A percentile compares a stretch with the other conserved stretches of the same genome.
These are phyloP conservation scores for Phellopilus nigrolimitatus DNA, from an alignment of 1,284 basidiomycete genomes.

Conservation along the genomic window DNA sequence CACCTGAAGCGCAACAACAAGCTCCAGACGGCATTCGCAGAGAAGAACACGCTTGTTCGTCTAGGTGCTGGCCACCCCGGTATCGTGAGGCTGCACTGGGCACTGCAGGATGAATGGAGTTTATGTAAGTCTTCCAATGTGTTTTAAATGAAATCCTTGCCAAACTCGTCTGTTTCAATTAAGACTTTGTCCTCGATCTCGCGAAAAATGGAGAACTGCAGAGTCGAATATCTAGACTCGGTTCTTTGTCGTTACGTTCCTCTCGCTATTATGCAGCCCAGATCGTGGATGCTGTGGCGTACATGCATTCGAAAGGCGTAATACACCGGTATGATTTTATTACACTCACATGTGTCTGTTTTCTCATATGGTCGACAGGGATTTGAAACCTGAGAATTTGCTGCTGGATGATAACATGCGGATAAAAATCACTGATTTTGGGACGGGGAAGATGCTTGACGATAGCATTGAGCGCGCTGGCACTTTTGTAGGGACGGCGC, in stretches of 20 bases:
- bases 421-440: conserved; percentile 96
- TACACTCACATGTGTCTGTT: conserved; percentile 4
- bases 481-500: conserved; percentile 95
- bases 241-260: conserved; percentile 75
- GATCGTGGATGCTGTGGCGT: conserved; percentile 81
- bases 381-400: conserved; percentile 92
- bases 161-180: neutral
- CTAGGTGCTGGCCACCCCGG: conserved; percentile 74
- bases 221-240: conserved; percentile 69
- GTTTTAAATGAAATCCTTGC: conserved; percentile 19
- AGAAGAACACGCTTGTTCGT: conserved; percentile 54
- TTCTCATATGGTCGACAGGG: conserved; percentile 37
- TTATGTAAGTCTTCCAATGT: conserved; percentile 56
- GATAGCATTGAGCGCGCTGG: conserved; percentile 53
- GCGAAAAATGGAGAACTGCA: conserved; percentile 90
- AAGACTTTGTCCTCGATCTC: conserved; percentile 89
- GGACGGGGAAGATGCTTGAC: conserved; percentile 86
- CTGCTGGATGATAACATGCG: conserved; percentile 81
- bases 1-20: conserved; percentile 68
- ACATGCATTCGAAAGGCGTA: conserved; percentile 85
- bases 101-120: conserved; percentile 82
- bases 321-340: conserved; percentile 67
- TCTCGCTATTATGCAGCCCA: conserved; percentile 84
- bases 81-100: conserved; percentile 74
- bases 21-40: conserved; percentile 56